Conservation (phyloP, 768 basidiomycete genomes). For the Epithele typhae region DNA sequence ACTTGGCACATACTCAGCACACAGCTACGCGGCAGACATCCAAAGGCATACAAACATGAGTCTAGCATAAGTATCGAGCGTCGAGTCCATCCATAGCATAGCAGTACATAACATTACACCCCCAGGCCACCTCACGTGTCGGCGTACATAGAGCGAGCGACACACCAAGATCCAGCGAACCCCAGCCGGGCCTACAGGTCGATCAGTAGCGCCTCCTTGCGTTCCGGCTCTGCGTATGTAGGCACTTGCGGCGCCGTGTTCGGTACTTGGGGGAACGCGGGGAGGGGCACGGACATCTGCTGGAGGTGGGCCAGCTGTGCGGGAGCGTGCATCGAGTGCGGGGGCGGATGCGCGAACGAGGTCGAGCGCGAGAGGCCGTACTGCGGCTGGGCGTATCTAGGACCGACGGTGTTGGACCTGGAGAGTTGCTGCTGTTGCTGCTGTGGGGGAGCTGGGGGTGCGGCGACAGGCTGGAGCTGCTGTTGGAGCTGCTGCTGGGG, state of each 20-base stretch:
- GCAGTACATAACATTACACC: not conserved
- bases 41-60: not conserved
- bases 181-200: slow-evolving; percentile 28
- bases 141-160: not conserved
- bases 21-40: not conserved
- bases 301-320: slow-evolving; percentile 28
- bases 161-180: not conserved
- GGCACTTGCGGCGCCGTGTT: slow-evolving; percentile 48
- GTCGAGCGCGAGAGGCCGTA: slow-evolving; percentile 23
- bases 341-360: slow-evolving; percentile 21
- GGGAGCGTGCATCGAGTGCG: slow-evolving; percentile 17
- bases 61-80: slow-evolving; percentile 1
- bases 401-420: slow-evolving; percentile 25
- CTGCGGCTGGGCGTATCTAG: slow-evolving; percentile 18
- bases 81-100: not conserved
- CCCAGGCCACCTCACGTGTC: not conserved
- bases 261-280: slow-evolving; percentile 64
- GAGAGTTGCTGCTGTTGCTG: slow-evolving; percentile 22
- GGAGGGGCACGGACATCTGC: slow-evolving; percentile 33
- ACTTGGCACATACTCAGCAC: not conserved
- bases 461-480: slow-evolving; percentile 4
- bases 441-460: slow-evolving; percentile 18
- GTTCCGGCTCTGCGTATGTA: slow-evolving; percentile 49
- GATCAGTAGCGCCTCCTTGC: slow-evolving; percentile 56
- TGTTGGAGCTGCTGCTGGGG: slow-evolving; percentile 13